A percentile compares a stretch with the other conserved stretches of the same genome.
phyloP scores from a whole-genome alignment of 306 rosid genomes.

The Phaseolus lunatus region DNA sequence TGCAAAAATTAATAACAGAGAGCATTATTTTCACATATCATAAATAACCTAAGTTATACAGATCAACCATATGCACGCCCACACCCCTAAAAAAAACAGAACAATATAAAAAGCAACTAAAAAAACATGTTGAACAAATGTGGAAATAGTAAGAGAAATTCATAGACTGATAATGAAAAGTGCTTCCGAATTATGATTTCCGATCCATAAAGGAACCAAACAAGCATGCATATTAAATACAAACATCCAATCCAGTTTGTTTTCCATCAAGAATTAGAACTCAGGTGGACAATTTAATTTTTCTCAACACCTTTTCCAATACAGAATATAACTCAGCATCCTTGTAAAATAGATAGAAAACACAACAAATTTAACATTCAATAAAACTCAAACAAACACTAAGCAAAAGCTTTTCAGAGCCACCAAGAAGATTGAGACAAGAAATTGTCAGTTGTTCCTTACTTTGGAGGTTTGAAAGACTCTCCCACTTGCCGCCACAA shows the following conservation, averaged over 20 bases:
- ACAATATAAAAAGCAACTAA: background rate
- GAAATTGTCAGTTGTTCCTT: constrained; percentile 49
- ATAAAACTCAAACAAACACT: constrained; percentile 28
- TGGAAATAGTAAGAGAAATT: background rate
- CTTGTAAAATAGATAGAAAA: background rate
- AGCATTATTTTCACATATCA: constrained; percentile 12
- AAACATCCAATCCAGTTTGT: constrained; percentile 22
- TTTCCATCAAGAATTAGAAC: constrained; percentile 13
- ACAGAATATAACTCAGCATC: background rate
- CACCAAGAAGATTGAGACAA: constrained; percentile 30
- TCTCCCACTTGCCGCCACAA: constrained; percentile 99
- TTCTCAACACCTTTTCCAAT: constrained; percentile 34
- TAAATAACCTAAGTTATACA: constrained; percentile 9
- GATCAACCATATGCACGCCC: background rate
- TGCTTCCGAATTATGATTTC: constrained; percentile 9
- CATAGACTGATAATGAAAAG: background rate
- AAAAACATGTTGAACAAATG: background rate
- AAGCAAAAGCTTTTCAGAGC: constrained; percentile 13
- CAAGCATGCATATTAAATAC: constrained; percentile 23
- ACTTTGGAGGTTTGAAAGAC: constrained; percentile 99
- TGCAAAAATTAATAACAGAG: constrained; percentile 49
- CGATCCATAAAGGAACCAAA: background rate
- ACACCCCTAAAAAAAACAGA: background rate
- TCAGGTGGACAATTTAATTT: constrained; percentile 1
- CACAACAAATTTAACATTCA: constrained; percentile 29